A percentile compares a stretch with the other conserved stretches of the same genome.
phyloP scores from a whole-genome alignment of 2,329 filamentous ascomycete genomes.

The Camptophora hylomeconis region DNA sequence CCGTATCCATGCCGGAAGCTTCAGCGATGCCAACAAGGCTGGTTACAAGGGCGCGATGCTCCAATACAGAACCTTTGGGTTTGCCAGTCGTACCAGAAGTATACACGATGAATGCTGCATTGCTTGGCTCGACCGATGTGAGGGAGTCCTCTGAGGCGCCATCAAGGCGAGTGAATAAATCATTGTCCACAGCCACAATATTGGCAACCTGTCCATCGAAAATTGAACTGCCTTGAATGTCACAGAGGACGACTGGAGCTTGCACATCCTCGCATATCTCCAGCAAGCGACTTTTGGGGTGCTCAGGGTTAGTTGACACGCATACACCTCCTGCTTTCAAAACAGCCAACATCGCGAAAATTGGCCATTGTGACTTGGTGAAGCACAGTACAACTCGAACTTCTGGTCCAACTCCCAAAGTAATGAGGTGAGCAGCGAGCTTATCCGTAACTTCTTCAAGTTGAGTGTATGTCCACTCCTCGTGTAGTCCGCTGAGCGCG shows the following conservation, averaged over 20 bases:
- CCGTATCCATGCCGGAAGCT: constrained; percentile 28
- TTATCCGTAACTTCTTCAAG: no score
- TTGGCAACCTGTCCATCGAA: constrained; percentile 15
- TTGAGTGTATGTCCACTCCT: no score
- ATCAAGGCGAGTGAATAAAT: constrained; percentile 14
- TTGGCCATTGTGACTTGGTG: constrained; percentile 31
- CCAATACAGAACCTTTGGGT: constrained; percentile 82
- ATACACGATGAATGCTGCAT: constrained; percentile 73
- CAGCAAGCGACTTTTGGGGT: constrained; percentile 25
- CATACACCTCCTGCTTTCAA: constrained; percentile 31
- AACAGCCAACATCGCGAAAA: constrained; percentile 28
- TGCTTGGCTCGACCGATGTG: constrained; percentile 19
- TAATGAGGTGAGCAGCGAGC: no score
- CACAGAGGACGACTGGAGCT: constrained; percentile 23
- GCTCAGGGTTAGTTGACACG: constrained; percentile 27
- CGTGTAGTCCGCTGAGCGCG: no score
- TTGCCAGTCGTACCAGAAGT: constrained; percentile 91
- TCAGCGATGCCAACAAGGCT: constrained; percentile 34
- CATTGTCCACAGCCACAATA: constrained; percentile 19
- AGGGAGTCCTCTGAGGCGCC: constrained; percentile 11
- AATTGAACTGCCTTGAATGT: constrained; percentile 19
- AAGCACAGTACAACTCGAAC: constrained; percentile 28
- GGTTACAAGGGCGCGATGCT: constrained; percentile 22
- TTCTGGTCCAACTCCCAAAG: constrained; percentile 24
- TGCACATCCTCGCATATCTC: constrained; percentile 25